Conservation (phyloP, 495 filamentous ascomycete species). For the Mytilinidion resinicola region DNA sequence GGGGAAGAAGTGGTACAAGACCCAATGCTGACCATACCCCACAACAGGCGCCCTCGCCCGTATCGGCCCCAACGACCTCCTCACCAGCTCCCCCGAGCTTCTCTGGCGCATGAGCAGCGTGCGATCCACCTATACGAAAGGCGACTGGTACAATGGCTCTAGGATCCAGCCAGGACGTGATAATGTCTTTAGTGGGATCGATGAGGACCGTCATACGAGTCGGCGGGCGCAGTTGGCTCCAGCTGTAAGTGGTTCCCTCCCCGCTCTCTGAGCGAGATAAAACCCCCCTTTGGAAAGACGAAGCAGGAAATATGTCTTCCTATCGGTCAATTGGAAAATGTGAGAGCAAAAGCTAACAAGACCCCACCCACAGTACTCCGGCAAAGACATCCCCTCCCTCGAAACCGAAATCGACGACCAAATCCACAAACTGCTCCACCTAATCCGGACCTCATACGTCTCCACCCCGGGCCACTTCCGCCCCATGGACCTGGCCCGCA, state of each 20-base stretch:
- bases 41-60: conserved; percentile 21
- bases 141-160: conserved; percentile 16
- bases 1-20: no score
- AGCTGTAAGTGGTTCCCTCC: conserved; percentile 11
- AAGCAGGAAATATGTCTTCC: background rate
- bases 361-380: conserved; percentile 4
- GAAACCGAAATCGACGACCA: conserved; percentile 14
- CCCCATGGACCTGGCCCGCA: conserved; percentile 38
- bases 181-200: conserved; percentile 18
- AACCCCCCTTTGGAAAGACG: background rate
- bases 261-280: background rate
- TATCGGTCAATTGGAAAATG: no score
- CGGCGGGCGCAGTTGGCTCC: conserved; percentile 13
- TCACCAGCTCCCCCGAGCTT: conserved; percentile 28
- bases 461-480: conserved; percentile 13
- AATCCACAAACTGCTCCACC: conserved; percentile 8
- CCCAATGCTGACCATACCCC: background rate
- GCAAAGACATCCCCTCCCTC: conserved; percentile 15
- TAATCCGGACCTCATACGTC: conserved; percentile 30
- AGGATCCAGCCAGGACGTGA: conserved; percentile 15
- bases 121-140: conserved; percentile 9
- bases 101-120: conserved; percentile 24
- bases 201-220: conserved; percentile 23
- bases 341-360: no score
- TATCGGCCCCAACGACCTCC: conserved; percentile 26